Evolutionary conservation across 495 filamentous ascomycete genomes (phyloP), one percentile per base, ranked within the genome.

Genomic region (Talaromyces wortmannii): DNA sequence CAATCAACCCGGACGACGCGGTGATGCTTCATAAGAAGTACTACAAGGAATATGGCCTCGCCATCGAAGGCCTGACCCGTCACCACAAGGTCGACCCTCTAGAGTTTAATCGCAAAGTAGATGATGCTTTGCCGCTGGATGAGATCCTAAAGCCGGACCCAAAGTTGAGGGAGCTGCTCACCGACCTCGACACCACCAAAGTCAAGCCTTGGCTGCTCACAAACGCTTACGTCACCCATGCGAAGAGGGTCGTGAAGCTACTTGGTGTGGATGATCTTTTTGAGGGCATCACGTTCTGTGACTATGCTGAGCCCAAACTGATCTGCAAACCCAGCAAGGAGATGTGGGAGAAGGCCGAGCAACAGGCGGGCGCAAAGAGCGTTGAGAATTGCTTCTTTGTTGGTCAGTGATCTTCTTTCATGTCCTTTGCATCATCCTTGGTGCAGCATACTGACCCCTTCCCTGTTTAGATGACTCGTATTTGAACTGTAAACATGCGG

Each of bases 21-120:
- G 80, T 79, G 55, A 76, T 83, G 60, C 82, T 99, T 3, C 95
- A 97, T 68, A 74, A 82, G 67, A 87, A 88, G 57, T 99, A 99
- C 78, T 97, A 97, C 76, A 84, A 83, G 61, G 88, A 89, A 62
- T 99, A 99, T 70, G 95, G 95, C 17, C 83, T 97, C 3, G 92
- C 95, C n/a, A 92, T 99, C 59, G 89, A 95, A 66, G 95, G 95
- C 0, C 78, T 99, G 2, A 91, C 95, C 0, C 84, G 89, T 23
- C 86, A 97, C 69, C 95, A 99, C 71, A 87, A 92, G 69, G 94
- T 99, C 62, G 91, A 99, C 62, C 87, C 95, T 2, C 78, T 99
- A 4, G 91, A 91, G 31, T 99, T 96, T 79, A 99, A 99, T 68
- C 69, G 78, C 57, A 84, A 91, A 70, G 95, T 97, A 29, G 95